Evolutionary conservation across 1,139 yeast genomes (phyloP).

Genomic region (Debaryomyces subglobosus): DNA sequence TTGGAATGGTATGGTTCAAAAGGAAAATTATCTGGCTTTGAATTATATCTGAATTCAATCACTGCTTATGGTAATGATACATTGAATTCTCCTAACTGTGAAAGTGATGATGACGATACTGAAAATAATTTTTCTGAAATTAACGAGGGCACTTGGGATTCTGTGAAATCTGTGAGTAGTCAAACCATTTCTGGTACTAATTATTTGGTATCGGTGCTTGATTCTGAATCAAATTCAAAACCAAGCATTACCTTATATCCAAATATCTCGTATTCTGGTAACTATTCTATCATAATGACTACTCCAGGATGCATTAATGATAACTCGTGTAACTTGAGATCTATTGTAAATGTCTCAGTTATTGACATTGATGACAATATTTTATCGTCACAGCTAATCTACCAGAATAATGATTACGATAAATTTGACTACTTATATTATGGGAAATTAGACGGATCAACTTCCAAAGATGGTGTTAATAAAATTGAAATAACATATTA

Average conservation of each 20-base stretch:
- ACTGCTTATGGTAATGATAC: conserved; percentile 71
- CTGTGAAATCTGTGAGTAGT: conserved; percentile 27
- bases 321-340: conserved; percentile 68
- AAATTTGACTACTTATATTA: conserved; percentile 79
- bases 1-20: conserved; percentile 69
- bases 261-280: conserved; percentile 72
- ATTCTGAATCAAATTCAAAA: conserved; percentile 23
- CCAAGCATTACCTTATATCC: conserved; percentile 64
- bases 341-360: conserved; percentile 77
- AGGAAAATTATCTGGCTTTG: conserved; percentile 74
- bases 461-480: conserved; percentile 47
- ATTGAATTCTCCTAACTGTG: conserved; percentile 68
- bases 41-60: conserved; percentile 68
- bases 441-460: conserved; percentile 63
- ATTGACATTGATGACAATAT: conserved; percentile 49
- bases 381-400: conserved; percentile 49
- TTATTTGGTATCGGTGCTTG: conserved; percentile 29
- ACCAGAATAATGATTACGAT: conserved; percentile 76
- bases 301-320: conserved; percentile 89
- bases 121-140: conserved; percentile 37
- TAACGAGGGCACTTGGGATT: conserved; percentile 36
- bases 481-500: conserved; percentile 50
- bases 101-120: conserved; percentile 28
- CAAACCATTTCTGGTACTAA: conserved; percentile 23
- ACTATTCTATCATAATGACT: conserved; percentile 68